Conservation (phyloP, 306 rosid species). For the Sechiopsis laciniata region DNA sequence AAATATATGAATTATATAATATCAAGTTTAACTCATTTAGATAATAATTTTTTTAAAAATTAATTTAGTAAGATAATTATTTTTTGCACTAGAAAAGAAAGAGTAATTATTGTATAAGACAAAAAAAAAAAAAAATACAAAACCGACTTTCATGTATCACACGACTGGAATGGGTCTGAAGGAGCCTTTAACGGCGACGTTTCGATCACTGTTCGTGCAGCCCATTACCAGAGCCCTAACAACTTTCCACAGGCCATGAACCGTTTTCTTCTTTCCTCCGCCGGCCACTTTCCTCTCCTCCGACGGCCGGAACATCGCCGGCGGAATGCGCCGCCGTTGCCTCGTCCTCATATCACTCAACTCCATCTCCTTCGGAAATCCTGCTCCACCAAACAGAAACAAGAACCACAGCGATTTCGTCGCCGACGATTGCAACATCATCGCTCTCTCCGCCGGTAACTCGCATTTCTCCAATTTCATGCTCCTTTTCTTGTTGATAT, state of each 20-base stretch:
- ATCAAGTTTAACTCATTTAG: no score
- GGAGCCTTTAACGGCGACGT: conserved; percentile 38
- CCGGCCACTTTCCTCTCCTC: background rate
- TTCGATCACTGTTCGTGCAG: conserved; percentile 29
- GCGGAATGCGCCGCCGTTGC: conserved; percentile 36
- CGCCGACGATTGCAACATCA: conserved; percentile 34
- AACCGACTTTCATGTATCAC: background rate
- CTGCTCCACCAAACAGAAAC: conserved; percentile 52
- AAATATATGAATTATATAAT: no score
- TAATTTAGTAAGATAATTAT: no score
- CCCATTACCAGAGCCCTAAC: conserved; percentile 31
- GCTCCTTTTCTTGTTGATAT: background rate
- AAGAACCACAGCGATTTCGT: conserved; percentile 57
- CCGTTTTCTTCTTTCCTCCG: conserved; percentile 11
- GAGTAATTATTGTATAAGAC: no score
- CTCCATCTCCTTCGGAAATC: conserved; percentile 49
- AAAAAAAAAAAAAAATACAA: no score
- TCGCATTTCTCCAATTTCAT: background rate
- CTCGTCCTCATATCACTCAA: conserved; percentile 51
- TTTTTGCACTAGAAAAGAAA: no score
- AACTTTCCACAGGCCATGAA: conserved; percentile 41
- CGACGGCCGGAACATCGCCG: conserved; percentile 32
- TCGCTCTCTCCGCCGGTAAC: conserved; percentile 26
- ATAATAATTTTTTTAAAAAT: no score
- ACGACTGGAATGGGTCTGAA: conserved; percentile 1